Conservation (phyloP, 2,329 filamentous ascomycete genomes). For the Dothistroma septosporum region DNA sequence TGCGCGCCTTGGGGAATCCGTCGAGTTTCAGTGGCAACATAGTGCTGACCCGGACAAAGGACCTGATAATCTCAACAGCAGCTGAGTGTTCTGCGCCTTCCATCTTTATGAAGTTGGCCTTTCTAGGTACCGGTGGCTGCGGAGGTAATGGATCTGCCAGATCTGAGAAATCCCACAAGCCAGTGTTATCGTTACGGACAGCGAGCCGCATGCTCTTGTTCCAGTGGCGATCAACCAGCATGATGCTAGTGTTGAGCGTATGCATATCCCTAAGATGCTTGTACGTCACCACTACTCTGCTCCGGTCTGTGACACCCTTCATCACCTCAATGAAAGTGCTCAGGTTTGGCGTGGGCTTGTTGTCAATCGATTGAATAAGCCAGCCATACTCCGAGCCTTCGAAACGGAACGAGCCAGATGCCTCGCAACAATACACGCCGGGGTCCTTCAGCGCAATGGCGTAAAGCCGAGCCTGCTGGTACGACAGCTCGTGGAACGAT, state of each 20-base stretch:
- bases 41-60: slow-evolving; percentile 89
- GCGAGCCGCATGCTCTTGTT: slow-evolving; percentile 90
- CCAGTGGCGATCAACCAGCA: slow-evolving; percentile 94
- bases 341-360: slow-evolving; percentile 83
- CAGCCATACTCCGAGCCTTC: slow-evolving; percentile 88
- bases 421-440: slow-evolving; percentile 92
- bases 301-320: slow-evolving; percentile 73
- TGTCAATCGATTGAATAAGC: slow-evolving; percentile 88
- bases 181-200: slow-evolving; percentile 81
- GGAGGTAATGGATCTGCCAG: slow-evolving; percentile 77
- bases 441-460: slow-evolving; percentile 73
- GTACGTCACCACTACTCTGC: slow-evolving; percentile 89
- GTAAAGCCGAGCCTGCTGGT: slow-evolving; percentile 94
- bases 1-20: slow-evolving; percentile 91
- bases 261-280: slow-evolving; percentile 93
- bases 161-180: slow-evolving; percentile 91
- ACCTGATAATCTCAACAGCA: slow-evolving; percentile 88
- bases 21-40: slow-evolving; percentile 95
- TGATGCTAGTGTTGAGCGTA: slow-evolving; percentile 86
- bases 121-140: slow-evolving; percentile 64
- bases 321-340: slow-evolving; percentile 87
- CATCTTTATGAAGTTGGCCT: slow-evolving; percentile 87
- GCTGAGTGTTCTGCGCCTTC: slow-evolving; percentile 83
- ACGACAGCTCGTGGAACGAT: slow-evolving; percentile 93
- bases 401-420: slow-evolving; percentile 89